Percentiles rank a stretch among this genome's conserved stretches.
Conservation (phyloP, 371 early-diverging fungal genomes). For the Dentiscutata heterogama region DNA sequence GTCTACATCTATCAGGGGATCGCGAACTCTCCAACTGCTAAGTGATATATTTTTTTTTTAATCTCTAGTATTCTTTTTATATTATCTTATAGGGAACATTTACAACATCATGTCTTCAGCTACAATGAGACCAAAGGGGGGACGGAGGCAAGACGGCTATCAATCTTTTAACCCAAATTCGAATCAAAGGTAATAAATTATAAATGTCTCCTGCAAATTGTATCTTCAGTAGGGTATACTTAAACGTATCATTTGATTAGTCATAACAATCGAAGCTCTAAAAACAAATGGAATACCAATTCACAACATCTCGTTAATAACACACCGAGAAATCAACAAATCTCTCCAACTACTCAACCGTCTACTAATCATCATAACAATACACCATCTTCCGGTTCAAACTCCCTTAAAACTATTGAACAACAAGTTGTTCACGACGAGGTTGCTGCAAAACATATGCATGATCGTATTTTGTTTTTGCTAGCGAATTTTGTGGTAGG, state of each 20-base stretch:
- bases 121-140: slow-evolving; percentile 10
- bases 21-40: too few species aligned
- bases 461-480: slow-evolving; percentile 80
- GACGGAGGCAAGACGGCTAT: slow-evolving; percentile 35
- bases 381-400: slow-evolving; percentile 2
- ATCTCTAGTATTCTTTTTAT: background rate
- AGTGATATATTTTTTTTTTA: background rate
- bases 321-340: slow-evolving; percentile 28
- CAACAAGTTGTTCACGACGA: slow-evolving; percentile 48
- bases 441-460: slow-evolving; percentile 64
- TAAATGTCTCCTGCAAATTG: background rate
- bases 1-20: background rate
- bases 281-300: slow-evolving; percentile 32
- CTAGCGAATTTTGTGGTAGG: slow-evolving; percentile 79
- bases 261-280: slow-evolving; percentile 36
- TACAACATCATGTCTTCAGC: slow-evolving; percentile 44
- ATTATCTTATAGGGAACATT: background rate
- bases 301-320: slow-evolving; percentile 30
- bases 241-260: background rate
- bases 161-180: slow-evolving; percentile 34
- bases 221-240: background rate
- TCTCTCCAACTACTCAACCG: slow-evolving; percentile 15
- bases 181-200: slow-evolving; percentile 12
- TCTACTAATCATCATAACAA: slow-evolving; percentile 20
- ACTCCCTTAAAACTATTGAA: slow-evolving; percentile 28